phyloP scores from a whole-genome alignment of 768 basidiomycete genomes.

The Hortiboletus campestris region DNA sequence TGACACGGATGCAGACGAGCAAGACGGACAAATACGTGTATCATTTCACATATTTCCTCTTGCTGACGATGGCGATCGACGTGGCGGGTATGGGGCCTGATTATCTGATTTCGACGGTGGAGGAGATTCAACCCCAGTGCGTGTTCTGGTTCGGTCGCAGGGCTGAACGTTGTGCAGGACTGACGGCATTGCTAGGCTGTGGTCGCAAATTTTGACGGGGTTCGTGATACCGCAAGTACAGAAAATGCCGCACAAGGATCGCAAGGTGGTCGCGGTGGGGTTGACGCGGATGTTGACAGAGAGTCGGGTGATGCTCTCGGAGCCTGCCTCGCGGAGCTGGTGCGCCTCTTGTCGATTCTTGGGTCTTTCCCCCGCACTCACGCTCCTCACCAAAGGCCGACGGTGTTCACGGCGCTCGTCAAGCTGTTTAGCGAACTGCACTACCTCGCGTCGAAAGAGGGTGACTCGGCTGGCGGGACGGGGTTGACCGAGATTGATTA shows the following conservation, averaged over 20 bases:
- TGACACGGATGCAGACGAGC: slow-evolving; percentile 83
- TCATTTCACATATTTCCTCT: slow-evolving; percentile 74
- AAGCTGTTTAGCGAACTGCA: slow-evolving; percentile 79
- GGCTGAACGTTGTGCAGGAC: neutral
- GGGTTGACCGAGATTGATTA: slow-evolving; percentile 76
- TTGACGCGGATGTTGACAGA: slow-evolving; percentile 76
- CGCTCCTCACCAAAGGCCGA: slow-evolving; percentile 50
- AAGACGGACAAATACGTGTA: slow-evolving; percentile 90
- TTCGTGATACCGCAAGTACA: slow-evolving; percentile 80
- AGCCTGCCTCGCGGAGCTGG: slow-evolving; percentile 67
- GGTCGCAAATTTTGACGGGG: slow-evolving; percentile 73
- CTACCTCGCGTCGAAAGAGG: slow-evolving; percentile 43
- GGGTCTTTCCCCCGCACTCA: neutral
- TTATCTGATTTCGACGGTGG: slow-evolving; percentile 71
- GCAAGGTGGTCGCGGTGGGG: slow-evolving; percentile 83
- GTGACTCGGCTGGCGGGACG: neutral
- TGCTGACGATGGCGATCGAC: slow-evolving; percentile 73
- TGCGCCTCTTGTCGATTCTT: slow-evolving; percentile 22
- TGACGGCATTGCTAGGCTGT: slow-evolving; percentile 47
- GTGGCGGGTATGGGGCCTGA: slow-evolving; percentile 76
- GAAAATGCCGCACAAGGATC: slow-evolving; percentile 77
- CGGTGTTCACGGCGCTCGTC: slow-evolving; percentile 64
- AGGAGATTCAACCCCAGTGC: slow-evolving; percentile 83
- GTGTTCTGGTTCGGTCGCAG: neutral
- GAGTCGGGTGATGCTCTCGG: slow-evolving; percentile 65